phyloP scores from a whole-genome alignment of 1,284 basidiomycete species.

The Rhodofomes roseus region DNA sequence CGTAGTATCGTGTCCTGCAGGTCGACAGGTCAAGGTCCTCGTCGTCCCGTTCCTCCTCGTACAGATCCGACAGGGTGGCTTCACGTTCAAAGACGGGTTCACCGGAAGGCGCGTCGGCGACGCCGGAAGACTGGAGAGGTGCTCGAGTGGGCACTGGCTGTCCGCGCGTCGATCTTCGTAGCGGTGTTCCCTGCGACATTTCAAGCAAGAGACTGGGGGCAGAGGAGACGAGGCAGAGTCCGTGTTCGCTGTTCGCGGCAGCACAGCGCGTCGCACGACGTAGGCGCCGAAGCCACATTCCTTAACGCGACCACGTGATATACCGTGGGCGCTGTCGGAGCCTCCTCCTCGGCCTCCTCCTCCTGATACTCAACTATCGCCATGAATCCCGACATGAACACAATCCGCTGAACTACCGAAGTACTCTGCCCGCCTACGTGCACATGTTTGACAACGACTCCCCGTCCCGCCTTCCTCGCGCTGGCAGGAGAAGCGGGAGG shows the following conservation, averaged over 20 bases:
- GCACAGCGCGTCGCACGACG: not conserved
- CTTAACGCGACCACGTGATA: not conserved
- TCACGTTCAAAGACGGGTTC: slow-evolving; percentile 17
- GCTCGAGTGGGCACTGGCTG: slow-evolving; percentile 21
- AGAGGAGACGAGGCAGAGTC: no score
- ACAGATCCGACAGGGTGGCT: slow-evolving; percentile 18
- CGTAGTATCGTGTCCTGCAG: slow-evolving; percentile 23
- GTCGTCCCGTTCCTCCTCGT: slow-evolving; percentile 15
- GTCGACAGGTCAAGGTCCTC: slow-evolving; percentile 6
- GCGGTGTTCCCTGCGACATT: slow-evolving; percentile 9
- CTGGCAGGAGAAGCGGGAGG: no score
- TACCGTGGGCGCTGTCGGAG: not conserved
- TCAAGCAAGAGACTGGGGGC: no score
- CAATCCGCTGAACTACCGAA: no score
- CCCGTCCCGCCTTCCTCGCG: no score
- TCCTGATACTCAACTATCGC: no score
- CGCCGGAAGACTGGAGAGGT: slow-evolving; percentile 1
- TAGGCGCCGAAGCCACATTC: not conserved
- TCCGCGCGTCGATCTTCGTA: slow-evolving; percentile 27
- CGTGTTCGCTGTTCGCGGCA: not conserved
- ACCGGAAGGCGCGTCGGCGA: slow-evolving; percentile 3
- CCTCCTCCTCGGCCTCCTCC: no score
- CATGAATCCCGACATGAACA: no score
- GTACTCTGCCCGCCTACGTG: no score
- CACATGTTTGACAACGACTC: no score